A percentile compares a stretch with the other conserved stretches of the same genome.
phyloP scores from a whole-genome alignment of 2,329 filamentous ascomycete genomes.

The Fusarium sp. region DNA sequence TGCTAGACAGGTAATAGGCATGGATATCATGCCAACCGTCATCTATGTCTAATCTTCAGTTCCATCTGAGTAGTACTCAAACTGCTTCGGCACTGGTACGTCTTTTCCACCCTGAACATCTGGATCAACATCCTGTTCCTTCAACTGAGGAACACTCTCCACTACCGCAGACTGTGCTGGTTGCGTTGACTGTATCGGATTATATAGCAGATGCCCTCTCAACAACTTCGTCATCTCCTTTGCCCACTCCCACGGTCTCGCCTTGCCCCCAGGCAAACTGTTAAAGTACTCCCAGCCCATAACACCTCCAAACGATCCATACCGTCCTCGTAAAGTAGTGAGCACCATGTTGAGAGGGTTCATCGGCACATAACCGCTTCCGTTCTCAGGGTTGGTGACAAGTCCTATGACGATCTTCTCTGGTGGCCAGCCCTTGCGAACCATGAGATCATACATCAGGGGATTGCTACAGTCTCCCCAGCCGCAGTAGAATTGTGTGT shows the following conservation, averaged over 20 bases:
- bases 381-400: conserved; percentile 82
- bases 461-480: conserved; percentile 72
- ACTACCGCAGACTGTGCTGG: not conserved
- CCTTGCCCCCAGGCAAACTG: conserved; percentile 71
- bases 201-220: conserved; percentile 42
- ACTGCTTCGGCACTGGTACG: conserved; percentile 44
- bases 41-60: conserved; percentile 30
- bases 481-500: conserved; percentile 92
- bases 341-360: conserved; percentile 60
- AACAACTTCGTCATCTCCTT: conserved; percentile 67
- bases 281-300: conserved; percentile 99
- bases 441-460: conserved; percentile 61
- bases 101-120: conserved; percentile 43
- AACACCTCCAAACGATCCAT: conserved; percentile 82
- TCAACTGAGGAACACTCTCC: not conserved
- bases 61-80: conserved; percentile 51
- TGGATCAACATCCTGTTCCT: conserved; percentile 38
- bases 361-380: conserved; percentile 63
- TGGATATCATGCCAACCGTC: not conserved
- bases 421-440: conserved; percentile 75
- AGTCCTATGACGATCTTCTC: conserved; percentile 82
- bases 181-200: not conserved
- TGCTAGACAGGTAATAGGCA: not conserved
- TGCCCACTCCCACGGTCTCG: conserved; percentile 82
- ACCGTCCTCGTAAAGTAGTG: conserved; percentile 56